Conservation (phyloP, 2,329 filamentous ascomycete genomes). For the Salinomyces thailandicus region DNA sequence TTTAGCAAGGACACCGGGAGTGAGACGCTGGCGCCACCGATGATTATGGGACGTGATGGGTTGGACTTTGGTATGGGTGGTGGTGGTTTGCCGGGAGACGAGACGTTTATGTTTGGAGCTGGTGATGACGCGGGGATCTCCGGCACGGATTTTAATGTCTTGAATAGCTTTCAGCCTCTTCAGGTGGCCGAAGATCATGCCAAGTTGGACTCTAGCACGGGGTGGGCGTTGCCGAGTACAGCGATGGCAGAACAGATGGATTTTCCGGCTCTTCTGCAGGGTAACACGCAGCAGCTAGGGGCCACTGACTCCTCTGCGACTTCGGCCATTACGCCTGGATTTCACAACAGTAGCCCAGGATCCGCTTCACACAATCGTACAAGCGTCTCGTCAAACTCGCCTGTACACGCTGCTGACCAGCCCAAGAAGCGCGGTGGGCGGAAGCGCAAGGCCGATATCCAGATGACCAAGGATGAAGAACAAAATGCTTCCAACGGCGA, state of each 20-base stretch:
- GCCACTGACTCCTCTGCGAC: conserved; percentile 1
- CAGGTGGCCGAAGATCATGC: conserved; percentile 9
- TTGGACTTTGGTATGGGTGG: conserved; percentile 15
- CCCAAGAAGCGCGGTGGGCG: conserved; percentile 27
- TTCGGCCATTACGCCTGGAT: not conserved
- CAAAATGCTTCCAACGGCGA: conserved; percentile 38
- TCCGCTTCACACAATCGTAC: conserved; percentile 20
- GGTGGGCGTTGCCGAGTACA: conserved; percentile 18
- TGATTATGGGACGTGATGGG: conserved; percentile 25
- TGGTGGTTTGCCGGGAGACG: conserved; percentile 11
- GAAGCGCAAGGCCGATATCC: conserved; percentile 26
- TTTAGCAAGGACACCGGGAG: conserved; percentile 15
- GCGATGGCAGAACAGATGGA: conserved; percentile 10
- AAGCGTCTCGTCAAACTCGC: conserved; percentile 21
- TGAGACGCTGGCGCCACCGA: conserved; percentile 20
- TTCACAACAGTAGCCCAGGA: conserved; percentile 22
- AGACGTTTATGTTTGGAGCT: conserved; percentile 20
- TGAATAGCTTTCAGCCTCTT: conserved; percentile 9
- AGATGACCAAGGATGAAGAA: conserved; percentile 19
- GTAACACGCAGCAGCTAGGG: conserved; percentile 5
- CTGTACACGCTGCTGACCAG: conserved; percentile 11
- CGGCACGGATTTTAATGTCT: conserved; percentile 22
- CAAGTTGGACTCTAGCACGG: conserved; percentile 17
- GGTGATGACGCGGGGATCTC: conserved; percentile 12
- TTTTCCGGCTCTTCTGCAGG: conserved; percentile 16